These are phyloP conservation scores for Pichia heedii DNA, from an alignment of 805 yeast genomes.

Conservation along the genomic window DNA sequence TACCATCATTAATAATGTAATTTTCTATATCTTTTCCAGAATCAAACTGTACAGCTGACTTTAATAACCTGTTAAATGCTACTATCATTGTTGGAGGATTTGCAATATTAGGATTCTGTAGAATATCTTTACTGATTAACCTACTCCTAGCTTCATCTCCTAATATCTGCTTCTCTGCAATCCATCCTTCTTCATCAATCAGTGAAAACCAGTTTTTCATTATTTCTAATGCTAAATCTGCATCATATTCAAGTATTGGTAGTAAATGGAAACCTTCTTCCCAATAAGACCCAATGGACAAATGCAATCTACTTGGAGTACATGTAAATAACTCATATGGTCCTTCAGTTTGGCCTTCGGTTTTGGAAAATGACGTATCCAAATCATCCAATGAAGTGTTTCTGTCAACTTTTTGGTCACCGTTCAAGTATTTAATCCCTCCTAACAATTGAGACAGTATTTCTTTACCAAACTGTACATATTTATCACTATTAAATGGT, in stretches of 20 bases:
- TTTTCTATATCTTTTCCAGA: conserved; percentile 13
- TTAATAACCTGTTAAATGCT: conserved; percentile 50
- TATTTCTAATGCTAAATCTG: conserved; percentile 72
- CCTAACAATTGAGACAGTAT: conserved; percentile 78
- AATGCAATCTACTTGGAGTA: conserved; percentile 88
- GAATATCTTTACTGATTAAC: conserved; percentile 77
- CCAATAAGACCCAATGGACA: conserved; percentile 97
- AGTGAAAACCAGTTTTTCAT: conserved; percentile 79
- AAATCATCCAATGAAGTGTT: conserved; percentile 60
- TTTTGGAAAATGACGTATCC: conserved; percentile 44
- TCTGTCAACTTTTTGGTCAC: conserved; percentile 76
- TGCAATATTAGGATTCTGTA: conserved; percentile 83
- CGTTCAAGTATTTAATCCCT: conserved; percentile 83
- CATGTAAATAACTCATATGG: conserved; percentile 71
- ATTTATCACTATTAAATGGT: conserved; percentile 41
- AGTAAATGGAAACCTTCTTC: conserved; percentile 95
- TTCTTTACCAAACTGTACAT: conserved; percentile 61
- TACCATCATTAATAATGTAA: conserved; percentile 13
- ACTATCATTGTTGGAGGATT: conserved; percentile 93
- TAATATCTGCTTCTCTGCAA: conserved; percentile 88
- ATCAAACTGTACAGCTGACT: conserved; percentile 15
- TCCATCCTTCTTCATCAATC: conserved; percentile 91
- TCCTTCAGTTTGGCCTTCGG: conserved; percentile 55
- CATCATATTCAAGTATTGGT: conserved; percentile 74
- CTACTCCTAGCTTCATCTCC: conserved; percentile 85